Evolutionary conservation across 345 rosid species (phyloP).

Genomic region (Murraya koenigii): DNA sequence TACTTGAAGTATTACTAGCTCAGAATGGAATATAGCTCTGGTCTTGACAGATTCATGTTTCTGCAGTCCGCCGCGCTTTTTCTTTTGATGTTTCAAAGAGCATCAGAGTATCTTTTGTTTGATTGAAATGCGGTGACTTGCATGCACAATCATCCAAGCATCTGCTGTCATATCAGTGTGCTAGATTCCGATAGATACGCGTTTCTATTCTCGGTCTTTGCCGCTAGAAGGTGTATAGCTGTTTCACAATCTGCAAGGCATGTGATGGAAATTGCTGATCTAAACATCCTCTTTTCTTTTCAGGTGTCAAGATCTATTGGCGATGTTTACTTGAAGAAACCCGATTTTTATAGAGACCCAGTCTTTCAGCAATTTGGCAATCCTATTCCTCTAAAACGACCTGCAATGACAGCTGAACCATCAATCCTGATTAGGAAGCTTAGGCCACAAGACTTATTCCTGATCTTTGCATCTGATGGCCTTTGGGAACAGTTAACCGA

Average conservation of each 20-base stretch:
- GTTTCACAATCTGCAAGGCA: neutral
- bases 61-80: neutral
- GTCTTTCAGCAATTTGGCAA: slow-evolving; percentile 73
- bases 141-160: neutral
- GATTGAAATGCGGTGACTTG: neutral
- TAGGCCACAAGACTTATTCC: slow-evolving; percentile 68
- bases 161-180: neutral
- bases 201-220: neutral
- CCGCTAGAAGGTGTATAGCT: neutral
- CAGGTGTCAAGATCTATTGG: slow-evolving; percentile 99
- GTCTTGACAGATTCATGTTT: neutral
- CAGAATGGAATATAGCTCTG: neutral
- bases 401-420: slow-evolving; percentile 92
- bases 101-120: neutral
- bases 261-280: slow-evolving; percentile 7
- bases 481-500: slow-evolving; percentile 98
- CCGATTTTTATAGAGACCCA: slow-evolving; percentile 78
- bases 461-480: slow-evolving; percentile 98
- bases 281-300: slow-evolving; percentile 9
- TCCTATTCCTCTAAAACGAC: slow-evolving; percentile 70
- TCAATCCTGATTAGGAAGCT: slow-evolving; percentile 71
- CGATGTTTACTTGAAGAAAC: slow-evolving; percentile 90
- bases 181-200: neutral
- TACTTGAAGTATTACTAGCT: neutral
- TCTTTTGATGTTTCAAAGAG: neutral